Conservation (phyloP, 495 filamentous ascomycete species). For the Penicillium steckii region DNA sequence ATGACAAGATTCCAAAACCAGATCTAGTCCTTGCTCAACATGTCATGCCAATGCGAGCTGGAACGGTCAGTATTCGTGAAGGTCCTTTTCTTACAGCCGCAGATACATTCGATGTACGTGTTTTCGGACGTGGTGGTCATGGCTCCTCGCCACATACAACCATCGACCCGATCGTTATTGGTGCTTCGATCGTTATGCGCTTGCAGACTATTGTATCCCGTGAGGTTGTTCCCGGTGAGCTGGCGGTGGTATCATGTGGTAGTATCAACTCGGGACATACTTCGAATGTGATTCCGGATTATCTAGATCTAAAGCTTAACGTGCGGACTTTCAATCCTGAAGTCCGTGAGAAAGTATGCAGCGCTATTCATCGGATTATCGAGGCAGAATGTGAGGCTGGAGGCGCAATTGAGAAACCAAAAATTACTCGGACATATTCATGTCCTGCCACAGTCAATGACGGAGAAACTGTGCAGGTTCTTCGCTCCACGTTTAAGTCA, state of each 20-base stretch:
- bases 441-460: slow-evolving; percentile 57
- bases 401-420: slow-evolving; percentile 37
- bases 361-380: slow-evolving; percentile 51
- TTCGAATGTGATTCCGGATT: slow-evolving; percentile 54
- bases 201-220: slow-evolving; percentile 57
- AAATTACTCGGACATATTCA: slow-evolving; percentile 30
- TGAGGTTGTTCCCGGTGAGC: slow-evolving; percentile 49
- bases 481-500: slow-evolving; percentile 39
- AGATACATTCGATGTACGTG: slow-evolving; percentile 41
- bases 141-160: slow-evolving; percentile 48
- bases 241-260: slow-evolving; percentile 54
- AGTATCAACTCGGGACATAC: slow-evolving; percentile 51
- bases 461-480: slow-evolving; percentile 30
- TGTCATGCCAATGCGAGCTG: slow-evolving; percentile 48
- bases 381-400: slow-evolving; percentile 52
- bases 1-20: slow-evolving; percentile 46
- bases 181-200: slow-evolving; percentile 48
- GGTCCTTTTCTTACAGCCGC: slow-evolving; percentile 34
- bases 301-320: slow-evolving; percentile 48
- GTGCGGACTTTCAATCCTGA: slow-evolving; percentile 41
- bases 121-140: slow-evolving; percentile 55
- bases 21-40: slow-evolving; percentile 60
- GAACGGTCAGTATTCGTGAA: slow-evolving; percentile 33
- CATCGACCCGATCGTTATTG: slow-evolving; percentile 59
- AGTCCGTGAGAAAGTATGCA: slow-evolving; percentile 41